phyloP scores from a whole-genome alignment of 176 grass and related monocot species.

The Musa troglodytarum region DNA sequence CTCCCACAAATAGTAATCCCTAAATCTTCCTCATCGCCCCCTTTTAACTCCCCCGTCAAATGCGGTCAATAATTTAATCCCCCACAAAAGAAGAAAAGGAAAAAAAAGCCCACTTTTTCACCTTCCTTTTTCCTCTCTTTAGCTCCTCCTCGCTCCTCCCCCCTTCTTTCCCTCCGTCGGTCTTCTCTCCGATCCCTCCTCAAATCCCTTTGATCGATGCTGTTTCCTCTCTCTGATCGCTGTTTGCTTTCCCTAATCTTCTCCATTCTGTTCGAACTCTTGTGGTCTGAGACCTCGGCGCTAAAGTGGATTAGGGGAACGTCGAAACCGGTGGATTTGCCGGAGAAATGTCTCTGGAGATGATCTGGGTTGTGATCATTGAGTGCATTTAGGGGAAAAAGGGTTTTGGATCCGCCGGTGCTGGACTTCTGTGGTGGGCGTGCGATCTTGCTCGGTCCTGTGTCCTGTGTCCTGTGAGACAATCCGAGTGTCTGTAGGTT shows the following conservation, averaged over 20 bases:
- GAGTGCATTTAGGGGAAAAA: background rate
- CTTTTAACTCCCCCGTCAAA: background rate
- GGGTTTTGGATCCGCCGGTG: background rate
- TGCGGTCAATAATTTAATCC: constrained; percentile 22
- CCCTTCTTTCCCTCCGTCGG: constrained; percentile 9
- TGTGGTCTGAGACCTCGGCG: constrained; percentile 31
- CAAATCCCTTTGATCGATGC: constrained; percentile 30
- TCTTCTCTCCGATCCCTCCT: constrained; percentile 27
- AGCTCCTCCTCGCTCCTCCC: constrained; percentile 22
- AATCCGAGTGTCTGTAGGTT: background rate
- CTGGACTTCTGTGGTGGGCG: background rate
- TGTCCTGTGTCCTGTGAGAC: background rate
- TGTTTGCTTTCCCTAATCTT: background rate
- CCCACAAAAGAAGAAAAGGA: background rate
- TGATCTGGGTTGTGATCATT: background rate
- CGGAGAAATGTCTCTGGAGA: background rate
- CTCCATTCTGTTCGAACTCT: background rate
- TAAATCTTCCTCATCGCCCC: background rate
- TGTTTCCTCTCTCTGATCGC: constrained; percentile 12
- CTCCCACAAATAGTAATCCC: background rate
- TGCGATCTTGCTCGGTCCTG: background rate
- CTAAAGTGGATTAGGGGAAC: background rate
- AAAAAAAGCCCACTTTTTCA: constrained; percentile 27
- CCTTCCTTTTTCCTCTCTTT: constrained; percentile 21
- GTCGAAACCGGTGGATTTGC: background rate